These are phyloP conservation scores for Saxophila tyrrhenica DNA, from an alignment of 495 filamentous ascomycete species.

Conservation along the genomic window DNA sequence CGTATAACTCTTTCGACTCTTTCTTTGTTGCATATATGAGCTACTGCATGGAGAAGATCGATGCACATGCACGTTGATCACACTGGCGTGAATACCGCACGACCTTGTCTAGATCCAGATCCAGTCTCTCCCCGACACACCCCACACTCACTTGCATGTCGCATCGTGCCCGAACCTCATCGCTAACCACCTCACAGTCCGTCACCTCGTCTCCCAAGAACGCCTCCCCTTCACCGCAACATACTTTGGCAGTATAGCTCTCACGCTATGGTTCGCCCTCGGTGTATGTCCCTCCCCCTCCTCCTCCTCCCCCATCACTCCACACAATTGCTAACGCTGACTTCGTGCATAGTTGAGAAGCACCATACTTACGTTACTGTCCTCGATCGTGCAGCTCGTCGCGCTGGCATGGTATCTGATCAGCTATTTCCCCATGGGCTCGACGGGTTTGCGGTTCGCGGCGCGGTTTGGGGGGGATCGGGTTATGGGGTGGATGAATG, in stretches of 20 bases:
- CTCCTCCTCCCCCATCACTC: too few species aligned
- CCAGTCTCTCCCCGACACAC: too few species aligned
- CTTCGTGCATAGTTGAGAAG: slow-evolving; percentile 52
- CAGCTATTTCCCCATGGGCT: slow-evolving; percentile 97
- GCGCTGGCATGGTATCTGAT: slow-evolving; percentile 87
- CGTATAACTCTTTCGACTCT: slow-evolving; percentile 10
- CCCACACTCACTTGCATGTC: too few species aligned
- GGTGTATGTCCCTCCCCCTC: slow-evolving; percentile 62
- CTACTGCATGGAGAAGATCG: neutral
- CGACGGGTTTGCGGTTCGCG: slow-evolving; percentile 74
- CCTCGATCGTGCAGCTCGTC: slow-evolving; percentile 69
- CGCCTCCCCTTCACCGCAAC: slow-evolving; percentile 89
- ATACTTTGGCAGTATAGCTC: slow-evolving; percentile 86
- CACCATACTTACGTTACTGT: slow-evolving; percentile 71
- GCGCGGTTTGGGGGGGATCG: slow-evolving; percentile 73
- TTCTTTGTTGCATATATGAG: neutral
- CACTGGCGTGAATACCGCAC: too few species aligned
- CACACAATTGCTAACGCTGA: too few species aligned
- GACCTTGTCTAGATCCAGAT: too few species aligned
- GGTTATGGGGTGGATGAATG: slow-evolving; percentile 74
- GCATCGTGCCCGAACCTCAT: too few species aligned
- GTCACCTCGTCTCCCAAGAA: slow-evolving; percentile 73
- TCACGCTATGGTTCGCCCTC: slow-evolving; percentile 85
- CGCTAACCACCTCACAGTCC: slow-evolving; percentile 29
- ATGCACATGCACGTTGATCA: too few species aligned